Conservation (phyloP, 1,284 basidiomycete species). For the Exobasidium rhododendri region DNA sequence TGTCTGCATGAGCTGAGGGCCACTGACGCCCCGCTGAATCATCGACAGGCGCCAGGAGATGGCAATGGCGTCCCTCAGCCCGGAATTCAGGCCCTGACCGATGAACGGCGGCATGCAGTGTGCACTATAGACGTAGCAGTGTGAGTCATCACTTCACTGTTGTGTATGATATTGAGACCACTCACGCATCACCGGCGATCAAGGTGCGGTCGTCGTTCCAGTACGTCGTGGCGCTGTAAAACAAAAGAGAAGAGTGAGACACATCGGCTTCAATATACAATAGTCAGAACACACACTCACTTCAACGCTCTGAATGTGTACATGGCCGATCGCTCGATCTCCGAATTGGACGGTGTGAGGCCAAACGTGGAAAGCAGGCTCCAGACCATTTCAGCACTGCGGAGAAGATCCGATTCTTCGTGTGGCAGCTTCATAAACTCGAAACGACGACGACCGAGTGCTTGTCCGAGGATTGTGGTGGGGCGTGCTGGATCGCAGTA, state of each 20-base stretch:
- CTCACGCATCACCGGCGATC: background rate
- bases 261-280: no score
- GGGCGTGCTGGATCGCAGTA: background rate
- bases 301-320: background rate
- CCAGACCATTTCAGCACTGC: background rate
- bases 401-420: background rate
- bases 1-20: background rate
- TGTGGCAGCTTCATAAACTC: background rate
- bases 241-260: background rate
- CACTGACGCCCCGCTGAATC: background rate
- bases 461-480: background rate
- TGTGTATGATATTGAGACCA: no score
- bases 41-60: background rate
- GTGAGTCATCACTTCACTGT: no score
- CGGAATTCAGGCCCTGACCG: constrained; percentile 7
- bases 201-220: background rate
- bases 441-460: background rate
- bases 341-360: background rate
- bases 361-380: background rate
- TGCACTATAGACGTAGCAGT: background rate
- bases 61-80: background rate
- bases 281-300: no score
- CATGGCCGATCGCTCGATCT: constrained; percentile 1
- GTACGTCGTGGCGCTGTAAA: background rate
- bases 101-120: background rate